Evolutionary conservation across 345 rosid genomes (phyloP).

Genomic region (Eutrema heterophyllum): DNA sequence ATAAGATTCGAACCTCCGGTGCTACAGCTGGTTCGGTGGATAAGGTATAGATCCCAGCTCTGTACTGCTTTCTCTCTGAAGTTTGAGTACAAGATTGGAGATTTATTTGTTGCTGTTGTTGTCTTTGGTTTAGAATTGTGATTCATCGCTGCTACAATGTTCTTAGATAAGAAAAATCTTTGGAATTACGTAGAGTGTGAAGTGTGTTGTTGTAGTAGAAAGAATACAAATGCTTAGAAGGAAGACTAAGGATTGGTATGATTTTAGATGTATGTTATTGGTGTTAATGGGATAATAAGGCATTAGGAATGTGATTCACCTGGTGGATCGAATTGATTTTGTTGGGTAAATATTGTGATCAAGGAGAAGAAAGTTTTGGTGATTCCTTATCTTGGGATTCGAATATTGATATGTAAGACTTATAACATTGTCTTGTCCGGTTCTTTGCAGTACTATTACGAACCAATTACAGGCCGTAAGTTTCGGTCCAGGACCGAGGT

Average conservation of each 20-base stretch:
- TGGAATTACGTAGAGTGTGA: neutral
- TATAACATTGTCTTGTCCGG: neutral
- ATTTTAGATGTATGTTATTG: neutral
- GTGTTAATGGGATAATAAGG: neutral
- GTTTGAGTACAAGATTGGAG: neutral
- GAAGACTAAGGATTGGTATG: neutral
- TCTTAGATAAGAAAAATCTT: neutral
- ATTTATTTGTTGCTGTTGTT: neutral
- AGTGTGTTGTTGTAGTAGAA: neutral
- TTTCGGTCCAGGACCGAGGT: slow-evolving; percentile 41
- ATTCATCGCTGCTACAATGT: neutral
- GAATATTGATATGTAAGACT: neutral
- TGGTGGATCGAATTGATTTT: neutral
- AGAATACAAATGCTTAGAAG: neutral
- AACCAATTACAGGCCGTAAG: slow-evolving; percentile 33
- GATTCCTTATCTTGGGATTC: neutral
- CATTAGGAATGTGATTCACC: neutral
- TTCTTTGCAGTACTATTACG: slow-evolving; percentile 35
- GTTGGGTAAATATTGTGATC: neutral
- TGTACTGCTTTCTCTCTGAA: neutral
- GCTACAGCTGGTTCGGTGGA: slow-evolving; percentile 70
- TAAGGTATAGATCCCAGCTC: slow-evolving; percentile 45
- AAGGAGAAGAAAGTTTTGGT: neutral
- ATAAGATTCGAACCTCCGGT: slow-evolving; percentile 62
- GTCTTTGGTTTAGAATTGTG: neutral